A percentile compares a stretch with the other conserved stretches of the same genome.
These are phyloP conservation scores for Gracilaria vermiculophylla DNA, from an alignment of 23 red algal genomes.

Conservation along the genomic window DNA sequence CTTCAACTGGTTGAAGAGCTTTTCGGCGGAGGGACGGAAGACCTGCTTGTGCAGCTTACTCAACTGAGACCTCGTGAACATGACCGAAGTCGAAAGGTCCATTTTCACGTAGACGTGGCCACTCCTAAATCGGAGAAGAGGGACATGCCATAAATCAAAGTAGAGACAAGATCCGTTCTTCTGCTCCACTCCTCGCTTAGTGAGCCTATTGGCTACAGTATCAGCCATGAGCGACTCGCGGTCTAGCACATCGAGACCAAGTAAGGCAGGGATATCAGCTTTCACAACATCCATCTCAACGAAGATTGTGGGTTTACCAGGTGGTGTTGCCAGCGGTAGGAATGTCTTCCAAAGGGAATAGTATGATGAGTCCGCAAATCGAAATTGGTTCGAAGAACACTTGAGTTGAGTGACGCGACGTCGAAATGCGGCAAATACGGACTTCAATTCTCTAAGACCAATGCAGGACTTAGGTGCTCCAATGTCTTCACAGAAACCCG, in stretches of 20 bases:
- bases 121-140: neutral
- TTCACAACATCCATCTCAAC: neutral
- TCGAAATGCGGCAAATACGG: neutral
- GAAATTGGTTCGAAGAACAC: neutral
- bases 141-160: conserved; percentile 25
- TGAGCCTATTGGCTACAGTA: neutral
- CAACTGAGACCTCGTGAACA: conserved; percentile 20
- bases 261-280: neutral
- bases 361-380: neutral
- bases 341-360: neutral
- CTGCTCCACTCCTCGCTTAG: neutral
- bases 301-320: neutral
- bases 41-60: conserved; percentile 36
- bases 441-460: neutral
- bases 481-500: neutral
- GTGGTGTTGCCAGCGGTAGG: neutral
- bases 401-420: neutral
- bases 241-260: neutral
- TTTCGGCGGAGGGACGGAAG: conserved; percentile 23
- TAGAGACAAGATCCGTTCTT: neutral
- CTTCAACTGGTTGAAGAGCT: conserved; percentile 24
- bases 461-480: neutral
- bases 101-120: conserved; percentile 23
- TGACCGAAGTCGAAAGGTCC: neutral
- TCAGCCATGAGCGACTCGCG: neutral